Evolutionary conservation across 495 filamentous ascomycete genomes (phyloP), one percentile per base, ranked within the genome.

Genomic region (Hypoxylon trugodes): DNA sequence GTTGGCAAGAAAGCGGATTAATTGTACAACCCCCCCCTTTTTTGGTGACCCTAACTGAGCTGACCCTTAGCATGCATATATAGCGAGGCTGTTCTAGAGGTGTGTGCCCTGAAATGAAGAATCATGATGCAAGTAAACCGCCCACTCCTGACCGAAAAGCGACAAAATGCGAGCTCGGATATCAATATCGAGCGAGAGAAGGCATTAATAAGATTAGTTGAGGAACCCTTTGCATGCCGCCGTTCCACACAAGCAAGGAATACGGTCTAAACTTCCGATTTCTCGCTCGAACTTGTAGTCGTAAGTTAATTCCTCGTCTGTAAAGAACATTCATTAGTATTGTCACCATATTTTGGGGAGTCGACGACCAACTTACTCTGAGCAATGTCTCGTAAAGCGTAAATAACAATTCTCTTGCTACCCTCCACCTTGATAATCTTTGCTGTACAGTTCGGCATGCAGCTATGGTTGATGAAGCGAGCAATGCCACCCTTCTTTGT

Each of bases 221-320:
- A 98, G 90, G 80, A 98, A 98, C 49, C 95, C 95, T 82, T 98
- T 98, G 80, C 95, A 98, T 15, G 90, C 92, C 7, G 90, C 87
- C 32, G 94, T 96, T 41, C 95, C 95, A 77, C 95, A 98, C 32
- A 98, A 86, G 77, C 95, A 98, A 18, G 95, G 95, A 65, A 98
- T 96, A 55, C 95, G 91, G 76, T 98, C 96, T 62, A 92, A 86
- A 66, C 90, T 94, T 59, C 90, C 92, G 73, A 96, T 90, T 74
- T 98, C 95, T 64, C 96, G 89, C 81, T 98, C 95, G 74, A 98
- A 98, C 77, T 98, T 98, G 84, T 98, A 98, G 81, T 98, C 95
- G 81, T 98, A 98, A 2, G 95, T 98, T 61, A 98, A 86, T 76
- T 98, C 95, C 78, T 98, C 95, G 71, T 97, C 95, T 98, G 72